Conservation (phyloP, 1,139 yeast species). For the Suhomyces terraborum region DNA sequence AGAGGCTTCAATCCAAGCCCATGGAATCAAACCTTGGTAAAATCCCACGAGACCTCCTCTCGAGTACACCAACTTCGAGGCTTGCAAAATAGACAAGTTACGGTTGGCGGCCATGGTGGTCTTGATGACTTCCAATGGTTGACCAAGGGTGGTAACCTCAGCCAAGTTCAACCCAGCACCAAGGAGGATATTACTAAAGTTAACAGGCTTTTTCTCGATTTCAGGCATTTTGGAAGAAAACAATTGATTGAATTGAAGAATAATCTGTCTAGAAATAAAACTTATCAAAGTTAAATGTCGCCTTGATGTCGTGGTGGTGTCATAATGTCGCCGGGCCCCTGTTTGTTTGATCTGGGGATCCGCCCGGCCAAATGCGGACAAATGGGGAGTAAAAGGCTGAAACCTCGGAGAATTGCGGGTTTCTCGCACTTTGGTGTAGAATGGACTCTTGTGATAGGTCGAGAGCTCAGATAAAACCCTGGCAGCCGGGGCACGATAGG, state of each 20-base stretch:
- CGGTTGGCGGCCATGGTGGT: conserved; percentile 99
- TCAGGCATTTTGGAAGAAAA: conserved; percentile 15
- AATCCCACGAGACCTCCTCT: conserved; percentile 92
- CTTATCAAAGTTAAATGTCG: background rate
- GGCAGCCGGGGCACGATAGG: background rate
- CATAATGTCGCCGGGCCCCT: conserved; percentile 6
- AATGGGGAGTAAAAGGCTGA: background rate
- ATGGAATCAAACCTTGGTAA: conserved; percentile 96
- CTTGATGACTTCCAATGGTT: conserved; percentile 92
- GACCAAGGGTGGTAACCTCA: conserved; percentile 93
- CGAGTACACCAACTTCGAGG: conserved; percentile 78
- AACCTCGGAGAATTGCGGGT: conserved; percentile 1
- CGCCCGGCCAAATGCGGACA: background rate
- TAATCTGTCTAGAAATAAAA: background rate
- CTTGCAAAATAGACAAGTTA: conserved; percentile 62
- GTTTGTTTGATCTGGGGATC: conserved; percentile 1
- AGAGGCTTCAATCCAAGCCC: conserved; percentile 99
- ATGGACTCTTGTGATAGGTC: background rate
- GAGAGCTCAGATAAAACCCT: background rate
- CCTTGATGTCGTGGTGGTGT: too few species aligned
- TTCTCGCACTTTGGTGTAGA: background rate
- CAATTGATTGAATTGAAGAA: background rate
- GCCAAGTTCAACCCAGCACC: conserved; percentile 94
- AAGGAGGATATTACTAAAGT: conserved; percentile 82
- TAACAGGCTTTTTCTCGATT: conserved; percentile 80